These are phyloP conservation scores for Thraustochytrium striatum DNA, from an alignment of 352 stramenopile species.

Conservation along the genomic window DNA sequence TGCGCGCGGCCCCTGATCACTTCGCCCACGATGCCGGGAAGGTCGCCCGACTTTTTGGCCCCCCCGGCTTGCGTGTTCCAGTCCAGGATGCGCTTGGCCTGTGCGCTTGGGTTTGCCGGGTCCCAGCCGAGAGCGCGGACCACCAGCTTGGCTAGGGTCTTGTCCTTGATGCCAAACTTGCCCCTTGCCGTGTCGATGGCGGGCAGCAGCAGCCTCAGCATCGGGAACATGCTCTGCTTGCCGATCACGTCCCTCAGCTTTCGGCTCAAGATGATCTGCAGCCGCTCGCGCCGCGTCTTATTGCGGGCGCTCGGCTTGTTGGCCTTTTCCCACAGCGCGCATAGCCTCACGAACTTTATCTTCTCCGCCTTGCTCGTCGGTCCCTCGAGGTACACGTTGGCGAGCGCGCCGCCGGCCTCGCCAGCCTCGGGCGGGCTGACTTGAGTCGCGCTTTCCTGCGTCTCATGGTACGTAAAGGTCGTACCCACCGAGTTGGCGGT, in stretches of 20 bases:
- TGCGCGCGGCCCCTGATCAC: background rate
- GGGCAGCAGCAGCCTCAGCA: constrained; percentile 11
- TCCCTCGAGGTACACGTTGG: constrained; percentile 5
- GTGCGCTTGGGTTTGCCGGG: background rate
- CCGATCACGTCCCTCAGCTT: background rate
- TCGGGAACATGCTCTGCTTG: constrained; percentile 21
- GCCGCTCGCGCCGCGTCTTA: background rate
- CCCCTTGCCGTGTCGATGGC: background rate
- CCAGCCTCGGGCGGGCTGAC: no score
- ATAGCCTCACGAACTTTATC: background rate
- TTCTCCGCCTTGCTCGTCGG: background rate
- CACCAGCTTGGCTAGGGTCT: background rate
- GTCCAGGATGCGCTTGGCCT: background rate
- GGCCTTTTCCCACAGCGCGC: background rate
- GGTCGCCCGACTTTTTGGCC: background rate
- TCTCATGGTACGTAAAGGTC: no score
- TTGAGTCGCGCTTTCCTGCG: no score
- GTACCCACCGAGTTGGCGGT: no score
- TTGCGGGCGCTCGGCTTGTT: background rate
- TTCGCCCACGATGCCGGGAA: background rate
- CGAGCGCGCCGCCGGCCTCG: no score
- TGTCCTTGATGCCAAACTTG: constrained; percentile 21
- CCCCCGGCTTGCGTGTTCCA: background rate
- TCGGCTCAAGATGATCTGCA: background rate
- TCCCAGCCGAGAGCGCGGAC: background rate